These are phyloP conservation scores for Nicotiana attenuata DNA, from an alignment of 257 asterid species.

Conservation along the genomic window DNA sequence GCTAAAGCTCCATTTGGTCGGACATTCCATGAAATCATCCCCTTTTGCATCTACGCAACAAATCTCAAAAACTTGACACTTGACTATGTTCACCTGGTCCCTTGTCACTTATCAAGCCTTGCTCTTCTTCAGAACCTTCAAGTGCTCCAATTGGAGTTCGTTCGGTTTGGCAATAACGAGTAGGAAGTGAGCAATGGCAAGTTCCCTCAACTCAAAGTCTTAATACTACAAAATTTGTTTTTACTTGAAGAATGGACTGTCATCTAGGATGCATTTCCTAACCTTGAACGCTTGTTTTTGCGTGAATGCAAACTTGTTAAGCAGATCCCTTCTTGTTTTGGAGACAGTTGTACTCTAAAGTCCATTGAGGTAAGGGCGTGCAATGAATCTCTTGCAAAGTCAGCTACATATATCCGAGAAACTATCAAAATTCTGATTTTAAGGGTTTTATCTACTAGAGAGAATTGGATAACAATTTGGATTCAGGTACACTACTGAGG, in stretches of 20 bases:
- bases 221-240: not conserved
- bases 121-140: constrained; percentile 1
- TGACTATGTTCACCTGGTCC: not conserved
- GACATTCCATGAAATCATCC: not conserved
- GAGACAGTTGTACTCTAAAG: not conserved
- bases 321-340: not conserved
- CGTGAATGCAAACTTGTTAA: not conserved
- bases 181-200: not conserved
- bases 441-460: no score
- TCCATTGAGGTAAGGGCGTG: not conserved
- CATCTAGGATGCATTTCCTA: not conserved
- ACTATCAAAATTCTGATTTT: not conserved
- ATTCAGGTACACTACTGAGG: no score
- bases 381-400: not conserved
- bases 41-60: not conserved
- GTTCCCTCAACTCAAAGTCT: not conserved
- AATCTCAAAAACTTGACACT: constrained; percentile 9
- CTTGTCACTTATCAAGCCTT: not conserved
- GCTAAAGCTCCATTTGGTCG: not conserved
- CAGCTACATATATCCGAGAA: not conserved
- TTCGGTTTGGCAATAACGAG: not conserved
- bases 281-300: not conserved
- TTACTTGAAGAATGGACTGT: not conserved
- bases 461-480: no score
- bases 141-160: constrained; percentile 3